phyloP scores from a whole-genome alignment of 2,329 filamentous ascomycete species.

The Calonectria pseudoreteaudii region DNA sequence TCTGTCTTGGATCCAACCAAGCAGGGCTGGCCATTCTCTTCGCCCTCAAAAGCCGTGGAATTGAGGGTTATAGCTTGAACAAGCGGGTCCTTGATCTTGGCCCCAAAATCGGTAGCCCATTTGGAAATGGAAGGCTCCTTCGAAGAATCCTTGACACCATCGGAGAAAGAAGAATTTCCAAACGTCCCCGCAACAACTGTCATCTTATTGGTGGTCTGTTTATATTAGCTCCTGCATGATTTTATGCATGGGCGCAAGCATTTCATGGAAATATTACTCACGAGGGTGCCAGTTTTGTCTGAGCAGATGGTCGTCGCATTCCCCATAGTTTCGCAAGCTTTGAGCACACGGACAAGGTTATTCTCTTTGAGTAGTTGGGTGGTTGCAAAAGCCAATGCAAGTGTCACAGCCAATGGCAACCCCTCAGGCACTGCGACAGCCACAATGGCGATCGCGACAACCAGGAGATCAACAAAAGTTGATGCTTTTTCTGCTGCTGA shows the following conservation, averaged over 20 bases:
- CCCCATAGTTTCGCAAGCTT: conserved; percentile 78
- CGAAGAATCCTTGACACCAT: neutral
- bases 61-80: conserved; percentile 64
- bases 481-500: conserved; percentile 19
- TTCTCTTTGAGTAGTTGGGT: conserved; percentile 76
- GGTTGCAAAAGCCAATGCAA: conserved; percentile 75
- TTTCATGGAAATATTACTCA: neutral
- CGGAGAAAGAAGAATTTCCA: conserved; percentile 33
- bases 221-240: conserved; percentile 40
- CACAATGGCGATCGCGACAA: conserved; percentile 70
- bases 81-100: conserved; percentile 48
- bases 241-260: too few relatives aligned
- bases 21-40: conserved; percentile 52
- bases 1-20: conserved; percentile 69
- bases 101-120: conserved; percentile 24
- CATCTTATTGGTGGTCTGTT: conserved; percentile 45
- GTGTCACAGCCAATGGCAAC: conserved; percentile 73
- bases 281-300: conserved; percentile 58
- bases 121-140: neutral
- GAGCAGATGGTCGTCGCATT: conserved; percentile 81
- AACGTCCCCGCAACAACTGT: conserved; percentile 39
- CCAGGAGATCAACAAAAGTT: conserved; percentile 61
- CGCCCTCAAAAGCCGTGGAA: conserved; percentile 67
- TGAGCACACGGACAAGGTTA: conserved; percentile 73
- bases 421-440: conserved; percentile 73